Evolutionary conservation across 2,329 filamentous ascomycete genomes (phyloP), one percentile per base, ranked within the genome.

Genomic region (Curvularia sp.): DNA sequence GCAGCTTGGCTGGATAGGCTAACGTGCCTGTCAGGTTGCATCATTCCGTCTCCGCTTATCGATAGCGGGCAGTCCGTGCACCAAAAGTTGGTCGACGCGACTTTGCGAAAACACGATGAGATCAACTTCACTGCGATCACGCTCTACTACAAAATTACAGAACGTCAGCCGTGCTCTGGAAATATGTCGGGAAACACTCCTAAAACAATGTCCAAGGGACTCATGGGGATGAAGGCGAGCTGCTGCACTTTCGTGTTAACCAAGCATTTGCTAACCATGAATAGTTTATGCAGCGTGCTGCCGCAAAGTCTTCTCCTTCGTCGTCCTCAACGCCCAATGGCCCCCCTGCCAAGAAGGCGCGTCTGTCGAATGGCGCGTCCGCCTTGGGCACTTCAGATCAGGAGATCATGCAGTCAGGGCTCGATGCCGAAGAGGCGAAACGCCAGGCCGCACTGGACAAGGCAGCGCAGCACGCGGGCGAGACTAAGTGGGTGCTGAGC

Each of bases 241-340:
- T 48, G 18, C 28, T 19, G 39, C 30, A 13, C 42, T 23, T 8
- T 28, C 15, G 34, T 34, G 13, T 46, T 13, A 13, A 30, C 42
- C 54, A 27, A 50, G 46, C 43, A 43, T 47, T 43, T 39, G 50
- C 61, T 67, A 36, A 70, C 32, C 38, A 2, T 30, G 28, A 21
- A 55, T 68, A 87, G 81, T 97, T 97, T 75, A 97, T 97, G 93
- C 93, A 96, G 82, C 87, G 93, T 70, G 90, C 91, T 62, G 89
- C 88, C 49, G 87, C 89, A 49, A 85, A 88, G 23, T 80, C 79
- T 5, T 74, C 82, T 57, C 75, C 84, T 63, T 73, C 81, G 74
- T 74, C 82, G 59, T 75, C 84, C 63, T 72, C 81, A 74, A 70
- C 83, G 77, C 57, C 79, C 49, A 82, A 85, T 19, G 80, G 83